A percentile compares a stretch with the other conserved stretches of the same genome.
Evolutionary conservation across 129 eudicot species (phyloP).

Genomic region (Flaveria linearis): DNA sequence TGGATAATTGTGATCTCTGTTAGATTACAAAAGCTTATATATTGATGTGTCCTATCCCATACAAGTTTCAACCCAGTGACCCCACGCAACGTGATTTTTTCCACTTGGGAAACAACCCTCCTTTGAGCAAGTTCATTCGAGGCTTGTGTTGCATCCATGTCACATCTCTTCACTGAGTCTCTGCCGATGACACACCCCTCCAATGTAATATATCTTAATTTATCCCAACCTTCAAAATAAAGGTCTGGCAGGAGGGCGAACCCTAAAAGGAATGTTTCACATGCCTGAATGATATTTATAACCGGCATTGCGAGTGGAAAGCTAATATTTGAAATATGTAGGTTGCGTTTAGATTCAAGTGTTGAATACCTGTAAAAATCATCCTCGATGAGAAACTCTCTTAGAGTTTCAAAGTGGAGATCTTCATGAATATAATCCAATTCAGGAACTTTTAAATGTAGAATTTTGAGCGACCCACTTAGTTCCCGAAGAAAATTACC

Average conservation of each 20-base stretch:
- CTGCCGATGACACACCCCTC: background rate
- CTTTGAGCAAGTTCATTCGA: background rate
- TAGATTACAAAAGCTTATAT: constrained; percentile 3
- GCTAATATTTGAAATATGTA: background rate
- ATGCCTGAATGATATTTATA: background rate
- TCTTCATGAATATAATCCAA: background rate
- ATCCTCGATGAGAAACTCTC: background rate
- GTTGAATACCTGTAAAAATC: no score
- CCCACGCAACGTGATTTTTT: fast-evolving
- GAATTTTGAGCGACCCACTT: background rate
- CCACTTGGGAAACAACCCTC: background rate
- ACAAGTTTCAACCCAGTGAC: background rate
- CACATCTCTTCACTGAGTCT: constrained; percentile 1
- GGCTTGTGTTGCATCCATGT: background rate
- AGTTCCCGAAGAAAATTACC: background rate
- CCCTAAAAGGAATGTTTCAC: background rate
- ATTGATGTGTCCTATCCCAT: constrained; percentile 9
- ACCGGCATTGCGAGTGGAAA: background rate
- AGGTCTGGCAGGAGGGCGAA: background rate
- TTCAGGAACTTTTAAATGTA: background rate
- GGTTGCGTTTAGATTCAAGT: background rate
- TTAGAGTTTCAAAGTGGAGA: background rate
- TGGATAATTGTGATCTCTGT: background rate
- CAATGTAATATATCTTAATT: background rate
- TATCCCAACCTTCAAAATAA: background rate